phyloP scores from a whole-genome alignment of 2,329 filamentous ascomycete genomes.

The Dothistroma pini region DNA sequence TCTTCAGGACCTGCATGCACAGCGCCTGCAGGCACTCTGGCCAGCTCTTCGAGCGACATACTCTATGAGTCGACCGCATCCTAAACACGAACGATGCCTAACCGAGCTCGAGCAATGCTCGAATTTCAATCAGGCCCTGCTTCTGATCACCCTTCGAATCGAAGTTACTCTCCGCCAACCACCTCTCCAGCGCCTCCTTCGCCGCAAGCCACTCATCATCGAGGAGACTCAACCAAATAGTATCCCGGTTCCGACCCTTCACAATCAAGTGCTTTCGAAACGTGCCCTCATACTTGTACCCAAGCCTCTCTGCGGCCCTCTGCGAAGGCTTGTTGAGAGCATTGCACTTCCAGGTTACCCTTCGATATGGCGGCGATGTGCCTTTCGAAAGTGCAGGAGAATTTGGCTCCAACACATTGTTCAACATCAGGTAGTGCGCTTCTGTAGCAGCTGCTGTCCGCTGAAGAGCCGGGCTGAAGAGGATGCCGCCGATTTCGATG shows the following conservation, averaged over 20 bases:
- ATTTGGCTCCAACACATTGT: conserved; percentile 49
- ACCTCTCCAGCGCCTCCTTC: conserved; percentile 49
- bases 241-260: conserved; percentile 56
- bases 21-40: no score
- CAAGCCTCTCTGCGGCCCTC: conserved; percentile 54
- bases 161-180: conserved; percentile 56
- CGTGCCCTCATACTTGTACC: conserved; percentile 57
- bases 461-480: conserved; percentile 51
- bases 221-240: conserved; percentile 58
- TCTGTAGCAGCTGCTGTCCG: conserved; percentile 57
- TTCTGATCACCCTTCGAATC: conserved; percentile 53
- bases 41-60: no score
- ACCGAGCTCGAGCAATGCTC: background rate
- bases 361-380: conserved; percentile 48
- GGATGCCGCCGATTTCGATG: conserved; percentile 57
- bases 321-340: conserved; percentile 53
- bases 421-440: conserved; percentile 54
- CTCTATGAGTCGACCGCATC: no score
- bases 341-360: conserved; percentile 65
- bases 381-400: background rate
- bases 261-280: conserved; percentile 61
- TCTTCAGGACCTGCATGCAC: no score
- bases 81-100: no score
- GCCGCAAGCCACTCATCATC: conserved; percentile 56
- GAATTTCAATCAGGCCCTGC: background rate